Evolutionary conservation across 78 protist genomes (phyloP).

Genomic region (Cavenderia fasciculata): DNA sequence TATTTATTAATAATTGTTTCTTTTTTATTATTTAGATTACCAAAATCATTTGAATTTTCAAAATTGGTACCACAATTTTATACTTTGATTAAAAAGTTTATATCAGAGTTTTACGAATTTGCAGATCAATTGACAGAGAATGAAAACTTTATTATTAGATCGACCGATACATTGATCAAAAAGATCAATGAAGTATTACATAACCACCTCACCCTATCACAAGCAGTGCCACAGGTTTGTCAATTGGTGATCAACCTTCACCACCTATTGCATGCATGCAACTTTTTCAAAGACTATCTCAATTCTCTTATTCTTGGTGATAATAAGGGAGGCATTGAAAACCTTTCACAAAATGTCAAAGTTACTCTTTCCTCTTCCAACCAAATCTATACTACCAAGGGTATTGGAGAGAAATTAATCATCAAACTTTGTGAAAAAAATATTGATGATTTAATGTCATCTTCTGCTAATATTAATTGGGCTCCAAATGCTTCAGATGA

Average conservation of each 20-base stretch:
- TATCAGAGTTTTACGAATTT: constrained; percentile 77
- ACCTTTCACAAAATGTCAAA: neutral
- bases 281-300: constrained; percentile 58
- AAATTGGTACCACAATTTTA: constrained; percentile 81
- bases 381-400: constrained; percentile 32
- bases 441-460: constrained; percentile 69
- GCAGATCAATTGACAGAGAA: constrained; percentile 66
- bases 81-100: constrained; percentile 51
- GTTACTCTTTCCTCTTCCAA: constrained; percentile 32
- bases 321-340: neutral
- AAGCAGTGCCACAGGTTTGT: constrained; percentile 61
- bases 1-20: neutral
- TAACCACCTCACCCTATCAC: constrained; percentile 14
- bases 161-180: constrained; percentile 53
- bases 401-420: constrained; percentile 58
- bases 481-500: constrained; percentile 34
- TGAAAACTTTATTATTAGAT: constrained; percentile 66
- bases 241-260: constrained; percentile 56
- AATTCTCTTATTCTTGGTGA: constrained; percentile 48
- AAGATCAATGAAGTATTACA: constrained; percentile 54
- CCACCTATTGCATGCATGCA: constrained; percentile 48
- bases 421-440: constrained; percentile 50
- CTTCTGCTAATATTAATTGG: constrained; percentile 70
- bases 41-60: constrained; percentile 72
- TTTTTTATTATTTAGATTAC: constrained; percentile 8